Evolutionary conservation across 257 asterid species (phyloP), one percentile per base, ranked within the genome.

Genomic region (Solanum sitiens): DNA sequence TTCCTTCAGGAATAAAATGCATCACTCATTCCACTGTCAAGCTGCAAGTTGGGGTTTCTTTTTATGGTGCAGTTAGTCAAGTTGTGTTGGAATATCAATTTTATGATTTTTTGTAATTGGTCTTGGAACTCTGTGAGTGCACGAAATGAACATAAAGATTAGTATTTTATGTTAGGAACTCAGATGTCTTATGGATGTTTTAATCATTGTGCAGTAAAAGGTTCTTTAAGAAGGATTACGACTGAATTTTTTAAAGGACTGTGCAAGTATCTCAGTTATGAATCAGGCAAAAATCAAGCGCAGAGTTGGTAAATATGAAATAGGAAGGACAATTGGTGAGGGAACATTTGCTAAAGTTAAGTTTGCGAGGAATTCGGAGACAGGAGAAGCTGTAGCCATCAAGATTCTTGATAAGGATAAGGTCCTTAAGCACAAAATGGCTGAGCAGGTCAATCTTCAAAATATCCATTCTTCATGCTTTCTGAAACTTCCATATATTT

Each of bases 311-410:
- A 95, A 94, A 92, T 96, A 95, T 89, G 99, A 96, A 89, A 86
- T 96, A 44, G 99, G 99, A 86, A 92, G 99, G 91, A 96, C 99
- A 21, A 94, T 96, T 35, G 99, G 99, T 8, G 99, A 96, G 91
- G 99, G 99, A 86, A 89, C 99, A 86, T 96, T 96, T 91, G 99
- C 99, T 21, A 96, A 94, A 88, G 99, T 95, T 40, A 96, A 96
- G 83, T 95, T 96, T 87, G 98, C 98, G 30, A 92, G 94, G 90
- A 94, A 96, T 90, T 90, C 94, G 11, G 99, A 94, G 94, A 95
- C 92, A 0, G 98, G 94, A 83, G 92, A 94, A n/a, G 89, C 93
- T 25, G 98, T 94, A 89, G 99, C 99, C 5, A 85, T 96, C 90
- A 96, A 96, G 93, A 95, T 95, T 88, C 95, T 96, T 79, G 98